Evolutionary conservation across 352 stramenopile species (phyloP).

Genomic region (Globisporangium megalacanthum): DNA sequence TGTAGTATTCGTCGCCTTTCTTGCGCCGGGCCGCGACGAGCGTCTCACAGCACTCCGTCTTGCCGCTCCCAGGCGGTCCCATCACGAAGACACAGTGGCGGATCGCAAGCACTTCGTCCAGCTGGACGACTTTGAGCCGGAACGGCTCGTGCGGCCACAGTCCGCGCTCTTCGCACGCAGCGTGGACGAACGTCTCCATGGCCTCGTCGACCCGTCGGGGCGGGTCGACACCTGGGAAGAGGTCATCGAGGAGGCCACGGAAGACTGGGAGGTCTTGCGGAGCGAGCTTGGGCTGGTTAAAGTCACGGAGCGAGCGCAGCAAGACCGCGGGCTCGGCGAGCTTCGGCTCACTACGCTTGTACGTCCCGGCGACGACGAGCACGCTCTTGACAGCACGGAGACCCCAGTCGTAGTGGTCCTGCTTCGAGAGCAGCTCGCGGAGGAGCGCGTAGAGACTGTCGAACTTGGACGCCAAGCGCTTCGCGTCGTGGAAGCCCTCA

Average conservation of each 20-base stretch:
- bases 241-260: slow-evolving; percentile 88
- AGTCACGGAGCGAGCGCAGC: slow-evolving; percentile 93
- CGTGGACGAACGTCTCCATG: slow-evolving; percentile 88
- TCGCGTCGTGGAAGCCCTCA: slow-evolving; percentile 92
- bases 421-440: slow-evolving; percentile 90
- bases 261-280: slow-evolving; percentile 92
- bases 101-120: slow-evolving; percentile 92
- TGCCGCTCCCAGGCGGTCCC: slow-evolving; percentile 89
- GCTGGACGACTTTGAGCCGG: slow-evolving; percentile 92
- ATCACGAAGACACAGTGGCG: slow-evolving; percentile 96
- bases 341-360: slow-evolving; percentile 92
- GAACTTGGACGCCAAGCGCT: slow-evolving; percentile 92
- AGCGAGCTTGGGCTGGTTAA: slow-evolving; percentile 96
- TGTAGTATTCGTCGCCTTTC: slow-evolving; percentile 55
- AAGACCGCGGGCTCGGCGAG: slow-evolving; percentile 90
- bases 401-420: slow-evolving; percentile 96
- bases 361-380: slow-evolving; percentile 89
- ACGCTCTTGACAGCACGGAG: slow-evolving; percentile 94
- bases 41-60: slow-evolving; percentile 92
- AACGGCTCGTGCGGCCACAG: slow-evolving; percentile 92
- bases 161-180: slow-evolving; percentile 85
- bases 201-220: slow-evolving; percentile 83
- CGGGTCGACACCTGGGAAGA: slow-evolving; percentile 91
- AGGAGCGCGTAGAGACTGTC: slow-evolving; percentile 93
- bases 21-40: slow-evolving; percentile 78